Percentiles rank a stretch among this genome's conserved stretches.
Evolutionary conservation across 208 protist species (phyloP).

Genomic region (Naegleria gruberi): DNA sequence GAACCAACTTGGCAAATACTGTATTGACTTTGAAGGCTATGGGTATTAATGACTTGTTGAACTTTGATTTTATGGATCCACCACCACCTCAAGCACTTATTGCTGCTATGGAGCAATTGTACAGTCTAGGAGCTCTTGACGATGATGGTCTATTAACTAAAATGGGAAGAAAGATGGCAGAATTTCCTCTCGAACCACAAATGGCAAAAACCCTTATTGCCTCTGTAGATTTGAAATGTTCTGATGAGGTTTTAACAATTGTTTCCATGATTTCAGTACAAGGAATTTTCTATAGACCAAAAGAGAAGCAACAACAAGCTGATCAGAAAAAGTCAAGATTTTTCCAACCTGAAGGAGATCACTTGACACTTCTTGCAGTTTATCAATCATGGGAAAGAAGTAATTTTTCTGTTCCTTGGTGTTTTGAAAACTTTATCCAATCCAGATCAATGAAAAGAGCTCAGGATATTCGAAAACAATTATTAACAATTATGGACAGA

Average conservation of each 20-base stretch:
- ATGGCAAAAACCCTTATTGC: slow-evolving; percentile 90
- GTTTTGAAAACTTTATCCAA: slow-evolving; percentile 94
- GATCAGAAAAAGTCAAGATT: slow-evolving; percentile 93
- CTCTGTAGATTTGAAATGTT: slow-evolving; percentile 79
- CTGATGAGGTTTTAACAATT: slow-evolving; percentile 82
- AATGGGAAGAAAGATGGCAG: slow-evolving; percentile 84
- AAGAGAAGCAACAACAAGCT: slow-evolving; percentile 57
- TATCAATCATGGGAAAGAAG: slow-evolving; percentile 65
- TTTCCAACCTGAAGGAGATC: slow-evolving; percentile 76
- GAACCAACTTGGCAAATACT: slow-evolving; percentile 85
- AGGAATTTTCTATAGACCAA: slow-evolving; percentile 76
- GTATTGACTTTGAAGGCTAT: slow-evolving; percentile 93
- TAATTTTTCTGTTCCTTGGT: slow-evolving; percentile 84
- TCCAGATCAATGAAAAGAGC: slow-evolving; percentile 84
- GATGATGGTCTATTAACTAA: slow-evolving; percentile 87
- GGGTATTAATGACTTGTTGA: slow-evolving; percentile 90
- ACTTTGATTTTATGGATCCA: slow-evolving; percentile 95
- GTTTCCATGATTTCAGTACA: slow-evolving; percentile 89
- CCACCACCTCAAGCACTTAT: slow-evolving; percentile 81
- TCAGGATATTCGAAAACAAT: slow-evolving; percentile 90
- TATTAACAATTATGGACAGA: slow-evolving; percentile 83
- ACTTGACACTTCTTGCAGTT: slow-evolving; percentile 66
- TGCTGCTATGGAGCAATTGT: slow-evolving; percentile 88
- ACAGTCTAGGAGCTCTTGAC: slow-evolving; percentile 91
- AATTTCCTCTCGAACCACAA: slow-evolving; percentile 95